A percentile compares a stretch with the other conserved stretches of the same genome.
These are phyloP conservation scores for Rosa rugosa DNA, from an alignment of 306 rosid genomes.

Conservation along the genomic window DNA sequence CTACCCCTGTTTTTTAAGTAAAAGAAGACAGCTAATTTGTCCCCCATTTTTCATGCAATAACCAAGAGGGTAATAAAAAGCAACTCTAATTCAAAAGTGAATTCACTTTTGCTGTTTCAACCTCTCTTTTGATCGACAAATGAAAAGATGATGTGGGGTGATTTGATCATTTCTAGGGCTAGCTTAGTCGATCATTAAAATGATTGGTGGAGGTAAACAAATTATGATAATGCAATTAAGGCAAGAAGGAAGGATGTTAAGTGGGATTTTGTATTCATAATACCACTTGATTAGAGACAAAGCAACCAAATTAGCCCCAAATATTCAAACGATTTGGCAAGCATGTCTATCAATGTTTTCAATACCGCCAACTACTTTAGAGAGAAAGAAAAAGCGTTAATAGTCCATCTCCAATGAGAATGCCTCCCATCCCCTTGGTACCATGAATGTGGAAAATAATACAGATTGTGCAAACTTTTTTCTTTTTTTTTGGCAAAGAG, in stretches of 20 bases:
- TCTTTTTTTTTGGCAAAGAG: too few relatives aligned
- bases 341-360: conserved; percentile 24
- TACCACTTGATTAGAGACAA: conserved; percentile 34
- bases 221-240: background rate
- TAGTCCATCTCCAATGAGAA: background rate
- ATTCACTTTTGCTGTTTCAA: conserved; percentile 23
- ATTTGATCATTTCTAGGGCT: background rate
- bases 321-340: conserved; percentile 24
- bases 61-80: background rate
- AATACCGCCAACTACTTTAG: conserved; percentile 9
- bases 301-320: conserved; percentile 24
- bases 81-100: conserved; percentile 9
- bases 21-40: conserved; percentile 5
- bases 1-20: background rate
- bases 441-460: background rate
- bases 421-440: conserved; percentile 22
- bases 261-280: conserved; percentile 18
- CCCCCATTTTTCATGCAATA: conserved; percentile 26
- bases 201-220: conserved; percentile 14
- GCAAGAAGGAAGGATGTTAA: conserved; percentile 16
- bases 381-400: background rate
- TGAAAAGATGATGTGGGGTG: conserved; percentile 4
- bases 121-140: conserved; percentile 5
- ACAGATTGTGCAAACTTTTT: background rate
- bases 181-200: conserved; percentile 2